These are phyloP conservation scores for Neonectria sp. DNA, from an alignment of 2,329 filamentous ascomycete genomes.

Conservation along the genomic window DNA sequence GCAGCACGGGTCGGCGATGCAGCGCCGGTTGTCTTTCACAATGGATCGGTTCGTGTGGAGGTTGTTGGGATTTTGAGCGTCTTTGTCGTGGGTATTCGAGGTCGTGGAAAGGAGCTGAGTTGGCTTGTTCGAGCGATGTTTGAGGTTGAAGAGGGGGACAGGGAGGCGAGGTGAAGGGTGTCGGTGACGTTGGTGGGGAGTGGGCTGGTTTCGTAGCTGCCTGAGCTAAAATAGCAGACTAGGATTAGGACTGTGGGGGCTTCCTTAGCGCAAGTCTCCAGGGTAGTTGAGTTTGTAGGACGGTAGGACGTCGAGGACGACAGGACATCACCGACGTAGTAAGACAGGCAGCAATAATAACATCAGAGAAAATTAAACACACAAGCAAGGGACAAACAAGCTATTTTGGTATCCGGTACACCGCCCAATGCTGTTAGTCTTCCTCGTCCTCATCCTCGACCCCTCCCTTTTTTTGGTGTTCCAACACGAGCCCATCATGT, in stretches of 20 bases:
- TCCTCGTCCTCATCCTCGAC: conserved; percentile 12
- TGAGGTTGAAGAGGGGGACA: conserved; percentile 16
- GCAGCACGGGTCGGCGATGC: background rate
- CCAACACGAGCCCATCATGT: conserved; percentile 19
- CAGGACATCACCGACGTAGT: background rate
- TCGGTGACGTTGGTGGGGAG: conserved; percentile 45
- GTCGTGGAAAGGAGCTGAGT: background rate
- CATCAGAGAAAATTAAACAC: background rate
- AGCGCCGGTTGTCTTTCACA: background rate
- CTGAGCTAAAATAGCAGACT: conserved; percentile 42
- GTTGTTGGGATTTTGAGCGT: background rate
- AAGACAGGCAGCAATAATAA: background rate
- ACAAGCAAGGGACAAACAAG: conserved; percentile 19
- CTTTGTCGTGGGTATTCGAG: background rate
- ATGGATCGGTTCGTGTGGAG: background rate
- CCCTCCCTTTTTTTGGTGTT: conserved; percentile 6
- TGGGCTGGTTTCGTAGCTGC: conserved; percentile 46
- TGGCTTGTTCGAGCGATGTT: conserved; percentile 4
- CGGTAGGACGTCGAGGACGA: background rate
- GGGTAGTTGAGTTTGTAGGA: conserved; percentile 29
- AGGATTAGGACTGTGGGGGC: conserved; percentile 8
- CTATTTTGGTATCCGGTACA: conserved; percentile 36
- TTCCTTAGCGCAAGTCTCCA: conserved; percentile 17
- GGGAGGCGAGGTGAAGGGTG: conserved; percentile 26
- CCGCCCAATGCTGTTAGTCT: conserved; percentile 12